A percentile compares a stretch with the other conserved stretches of the same genome.
Evolutionary conservation across 352 stramenopile species (phyloP).

Genomic region (Discostella stelligera): DNA sequence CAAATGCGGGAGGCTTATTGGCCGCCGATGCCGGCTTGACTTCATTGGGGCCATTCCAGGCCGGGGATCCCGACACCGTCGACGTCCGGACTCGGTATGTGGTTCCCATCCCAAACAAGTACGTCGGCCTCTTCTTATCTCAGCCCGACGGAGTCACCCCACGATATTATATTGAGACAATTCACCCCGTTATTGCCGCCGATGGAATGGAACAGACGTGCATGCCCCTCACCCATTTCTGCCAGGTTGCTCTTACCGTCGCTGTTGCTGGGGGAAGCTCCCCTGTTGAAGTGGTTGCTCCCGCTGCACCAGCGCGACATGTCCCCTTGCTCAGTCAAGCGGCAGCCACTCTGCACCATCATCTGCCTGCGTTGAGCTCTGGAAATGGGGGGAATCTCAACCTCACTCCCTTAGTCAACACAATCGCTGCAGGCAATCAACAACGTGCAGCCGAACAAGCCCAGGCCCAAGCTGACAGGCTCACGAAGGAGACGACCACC

Average conservation of each 20-base stretch:
- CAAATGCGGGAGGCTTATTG: too few relatives aligned
- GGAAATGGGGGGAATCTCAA: not conserved
- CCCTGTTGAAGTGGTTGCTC: not conserved
- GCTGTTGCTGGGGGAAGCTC: not conserved
- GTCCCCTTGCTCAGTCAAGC: not conserved
- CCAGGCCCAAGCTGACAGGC: slow-evolving; percentile 4
- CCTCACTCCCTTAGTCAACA: not conserved
- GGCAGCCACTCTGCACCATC: not conserved
- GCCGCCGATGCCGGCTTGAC: not conserved
- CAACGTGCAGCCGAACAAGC: not conserved
- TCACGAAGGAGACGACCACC: not conserved
- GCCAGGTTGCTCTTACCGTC: not conserved
- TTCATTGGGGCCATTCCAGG: not conserved
- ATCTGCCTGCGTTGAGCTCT: not conserved
- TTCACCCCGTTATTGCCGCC: slow-evolving; percentile 1
- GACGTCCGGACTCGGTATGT: not conserved
- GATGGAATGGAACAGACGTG: slow-evolving; percentile 4
- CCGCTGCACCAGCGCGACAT: not conserved
- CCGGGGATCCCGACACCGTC: not conserved
- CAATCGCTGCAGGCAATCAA: not conserved
- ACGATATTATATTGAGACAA: slow-evolving; percentile 13
- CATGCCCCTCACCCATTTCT: slow-evolving; percentile 1
- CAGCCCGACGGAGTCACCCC: slow-evolving; percentile 10
- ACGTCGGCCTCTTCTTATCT: not conserved
- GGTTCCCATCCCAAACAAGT: not conserved